Evolutionary conservation across 495 filamentous ascomycete species (phyloP), one percentile per base, ranked within the genome.

Genomic region (Aspergillus hancockii): DNA sequence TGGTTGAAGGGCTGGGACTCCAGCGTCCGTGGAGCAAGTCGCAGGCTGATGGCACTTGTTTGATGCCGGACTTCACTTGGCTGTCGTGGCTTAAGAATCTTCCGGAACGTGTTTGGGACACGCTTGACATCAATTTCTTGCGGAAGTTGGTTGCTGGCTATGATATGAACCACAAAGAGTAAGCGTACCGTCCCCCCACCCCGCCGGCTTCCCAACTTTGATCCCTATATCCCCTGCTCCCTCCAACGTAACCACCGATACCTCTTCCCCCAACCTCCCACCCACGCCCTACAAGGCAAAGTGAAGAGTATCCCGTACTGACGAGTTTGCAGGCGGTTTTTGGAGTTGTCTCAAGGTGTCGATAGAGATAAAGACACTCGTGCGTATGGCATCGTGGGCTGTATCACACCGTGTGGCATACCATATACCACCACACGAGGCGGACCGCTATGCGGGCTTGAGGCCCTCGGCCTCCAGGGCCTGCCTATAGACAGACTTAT

Each of bases 291-390:
- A n/a, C 21, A 6, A 23, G 43, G 21, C 10, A 40, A 40, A 28
- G 28, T 49, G 31, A 50, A 21, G 40, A 57, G 18, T 43, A 25
- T 16, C 31, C n/a, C 7, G 3, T 57, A n/a, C 40, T 57, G 21
- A 57, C 43, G 8, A 1, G 9, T 36, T 41, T 45, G 12, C 57
- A 85, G 82, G 58, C 75, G 79, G 21, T 77, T 80, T 54, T 79
- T 83, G 52, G 90, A 96, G 51, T 67, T 91, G 1, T 91, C 90
- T 18, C 91, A 96, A 66, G 93, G 92, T 59, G 75, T 90, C 18
- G 88, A 90, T 61, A 80, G 87, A 18, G 76, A 76, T 32, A 73
- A 65, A 4, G 81, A 86, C 55, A 60, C 32, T 31, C 74, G 75
- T 4, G 73, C 76, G 0, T 73, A 70, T 49, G 90, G 90, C 0